Conservation (phyloP, 1,284 basidiomycete genomes). For the Melampsora larici-populina region DNA sequence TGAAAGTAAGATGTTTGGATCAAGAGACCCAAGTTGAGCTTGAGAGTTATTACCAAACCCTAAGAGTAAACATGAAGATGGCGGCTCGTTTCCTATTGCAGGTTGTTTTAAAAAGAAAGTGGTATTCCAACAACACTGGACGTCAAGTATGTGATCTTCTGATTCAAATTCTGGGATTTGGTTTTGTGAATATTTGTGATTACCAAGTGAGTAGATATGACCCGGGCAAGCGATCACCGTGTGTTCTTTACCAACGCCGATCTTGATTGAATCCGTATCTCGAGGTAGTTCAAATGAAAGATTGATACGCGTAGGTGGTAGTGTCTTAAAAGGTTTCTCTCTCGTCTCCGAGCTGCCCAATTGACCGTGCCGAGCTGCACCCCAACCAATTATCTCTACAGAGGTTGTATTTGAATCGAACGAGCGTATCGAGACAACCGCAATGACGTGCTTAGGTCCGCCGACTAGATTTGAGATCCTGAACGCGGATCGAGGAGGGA, state of each 20-base stretch:
- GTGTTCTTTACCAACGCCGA: conserved; percentile 28
- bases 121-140: conserved; percentile 29
- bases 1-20: background rate
- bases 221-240: conserved; percentile 18
- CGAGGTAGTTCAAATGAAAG: background rate
- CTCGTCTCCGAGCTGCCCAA: background rate
- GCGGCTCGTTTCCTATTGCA: no score
- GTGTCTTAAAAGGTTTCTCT: background rate
- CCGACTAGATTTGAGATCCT: background rate
- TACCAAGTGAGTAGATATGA: conserved; percentile 13
- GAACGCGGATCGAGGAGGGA: background rate
- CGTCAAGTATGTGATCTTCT: background rate
- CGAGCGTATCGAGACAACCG: background rate
- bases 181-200: background rate
- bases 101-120: conserved; percentile 22
- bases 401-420: background rate
- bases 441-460: conserved; percentile 19
- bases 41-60: conserved; percentile 29
- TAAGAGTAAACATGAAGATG: background rate
- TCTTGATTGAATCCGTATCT: background rate
- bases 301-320: background rate
- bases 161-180: background rate
- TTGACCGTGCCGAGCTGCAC: conserved; percentile 25
- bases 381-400: conserved; percentile 20
- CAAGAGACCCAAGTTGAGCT: conserved; percentile 5